Conservation (phyloP, 306 rosid species). For the Cucumis sativus region Cucumber_9930_V3 NC_026661.2:16420501-16421000, state of each 20-base stretch:
- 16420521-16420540: slow-evolving; percentile 85
- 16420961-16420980: slow-evolving; percentile 60
- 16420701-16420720: slow-evolving; percentile 38
- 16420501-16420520: slow-evolving; percentile 96
- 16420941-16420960: slow-evolving; percentile 32
- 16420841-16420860: neutral
- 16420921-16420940: neutral
- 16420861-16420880: neutral
- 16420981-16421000: slow-evolving; percentile 65
- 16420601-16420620: slow-evolving; percentile 68
- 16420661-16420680: slow-evolving; percentile 57
- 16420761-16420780: slow-evolving; percentile 19
- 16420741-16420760: slow-evolving; percentile 63
- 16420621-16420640: slow-evolving; percentile 59
- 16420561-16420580: slow-evolving; percentile 88
- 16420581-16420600: slow-evolving; percentile 90
- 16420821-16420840: neutral
- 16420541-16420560: slow-evolving; percentile 81
- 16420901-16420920: neutral
- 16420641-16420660: slow-evolving; percentile 59
- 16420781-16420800: neutral
- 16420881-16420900: neutral
- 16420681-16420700: slow-evolving; percentile 42
- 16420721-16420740: slow-evolving; percentile 55
- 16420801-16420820: neutral